Conservation (phyloP, 2,329 filamentous ascomycete genomes). For the Xylaria sp. region DNA sequence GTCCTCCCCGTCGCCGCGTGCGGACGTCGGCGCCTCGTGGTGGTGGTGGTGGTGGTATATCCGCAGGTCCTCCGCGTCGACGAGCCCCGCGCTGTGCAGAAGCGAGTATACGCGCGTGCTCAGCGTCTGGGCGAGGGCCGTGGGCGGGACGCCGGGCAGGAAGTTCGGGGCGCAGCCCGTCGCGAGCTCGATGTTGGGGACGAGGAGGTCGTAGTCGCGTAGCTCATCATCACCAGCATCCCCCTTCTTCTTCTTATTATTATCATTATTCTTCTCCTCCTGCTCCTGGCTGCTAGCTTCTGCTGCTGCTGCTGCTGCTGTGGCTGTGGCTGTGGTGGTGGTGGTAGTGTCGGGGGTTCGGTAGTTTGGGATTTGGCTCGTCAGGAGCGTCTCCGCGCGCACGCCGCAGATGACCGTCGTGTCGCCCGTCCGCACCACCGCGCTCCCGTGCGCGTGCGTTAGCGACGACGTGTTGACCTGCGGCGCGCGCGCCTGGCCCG, state of each 20-base stretch:
- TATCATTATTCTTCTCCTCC: too few species aligned
- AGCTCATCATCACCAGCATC: constrained; percentile 45
- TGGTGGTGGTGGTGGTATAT: constrained; percentile 56
- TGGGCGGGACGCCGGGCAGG: constrained; percentile 81
- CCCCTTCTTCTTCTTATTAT: background rate
- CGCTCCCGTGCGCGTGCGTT: constrained; percentile 86
- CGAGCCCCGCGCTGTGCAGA: constrained; percentile 69
- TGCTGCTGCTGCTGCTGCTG: constrained; percentile 33
- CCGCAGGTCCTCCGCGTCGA: constrained; percentile 69
- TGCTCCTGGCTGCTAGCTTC: too few species aligned
- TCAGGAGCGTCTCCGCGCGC: constrained; percentile 79
- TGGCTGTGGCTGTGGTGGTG: constrained; percentile 39
- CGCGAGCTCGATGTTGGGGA: constrained; percentile 90
- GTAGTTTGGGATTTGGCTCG: constrained; percentile 72
- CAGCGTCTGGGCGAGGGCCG: constrained; percentile 78
- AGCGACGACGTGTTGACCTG: constrained; percentile 81
- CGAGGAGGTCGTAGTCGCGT: constrained; percentile 71
- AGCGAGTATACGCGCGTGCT: constrained; percentile 79
- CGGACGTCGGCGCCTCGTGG: constrained; percentile 37
- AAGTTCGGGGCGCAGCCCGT: constrained; percentile 89
- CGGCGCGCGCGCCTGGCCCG: constrained; percentile 70
- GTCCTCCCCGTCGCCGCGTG: constrained; percentile 27
- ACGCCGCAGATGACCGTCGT: constrained; percentile 96
- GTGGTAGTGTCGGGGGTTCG: constrained; percentile 47
- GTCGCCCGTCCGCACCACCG: constrained; percentile 84